Percentiles rank a stretch among this genome's conserved stretches.
Conservation (phyloP, 2,329 filamentous ascomycete species). For the Colletotrichum lindemuthianum region DNA sequence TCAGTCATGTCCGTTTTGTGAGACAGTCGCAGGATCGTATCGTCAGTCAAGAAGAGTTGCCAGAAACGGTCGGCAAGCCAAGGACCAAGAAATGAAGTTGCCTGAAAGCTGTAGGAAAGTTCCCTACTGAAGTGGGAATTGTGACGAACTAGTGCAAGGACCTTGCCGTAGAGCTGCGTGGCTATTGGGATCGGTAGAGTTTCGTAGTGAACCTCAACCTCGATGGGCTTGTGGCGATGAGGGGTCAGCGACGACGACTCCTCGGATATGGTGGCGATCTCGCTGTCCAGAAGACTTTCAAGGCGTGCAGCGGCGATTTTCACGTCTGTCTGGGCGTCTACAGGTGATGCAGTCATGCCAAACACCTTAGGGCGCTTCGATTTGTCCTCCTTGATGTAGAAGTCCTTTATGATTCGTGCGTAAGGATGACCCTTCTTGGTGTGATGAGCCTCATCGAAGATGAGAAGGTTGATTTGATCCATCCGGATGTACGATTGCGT, state of each 20-base stretch:
- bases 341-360: conserved; percentile 96
- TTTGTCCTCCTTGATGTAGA: conserved; percentile 69
- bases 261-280: conserved; percentile 78
- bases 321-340: conserved; percentile 83
- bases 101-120: conserved; percentile 68
- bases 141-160: conserved; percentile 58
- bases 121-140: conserved; percentile 62
- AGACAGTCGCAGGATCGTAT: conserved; percentile 70
- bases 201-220: conserved; percentile 57
- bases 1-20: conserved; percentile 54
- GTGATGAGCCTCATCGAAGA: conserved; percentile 97
- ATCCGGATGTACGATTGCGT: conserved; percentile 83
- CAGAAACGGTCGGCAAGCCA: conserved; percentile 91
- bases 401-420: conserved; percentile 88
- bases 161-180: conserved; percentile 70
- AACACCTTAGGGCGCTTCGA: conserved; percentile 78
- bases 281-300: conserved; percentile 80
- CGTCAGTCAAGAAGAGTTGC: conserved; percentile 73
- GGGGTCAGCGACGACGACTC: conserved; percentile 46
- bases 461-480: conserved; percentile 84
- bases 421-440: conserved; percentile 95
- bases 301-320: conserved; percentile 76
- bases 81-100: conserved; percentile 74
- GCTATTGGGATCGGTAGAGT: conserved; percentile 60
- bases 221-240: conserved; percentile 58